Evolutionary conservation across 192 early-diverging fungal species (phyloP).

Genomic region (Entomortierella lignicola): DNA sequence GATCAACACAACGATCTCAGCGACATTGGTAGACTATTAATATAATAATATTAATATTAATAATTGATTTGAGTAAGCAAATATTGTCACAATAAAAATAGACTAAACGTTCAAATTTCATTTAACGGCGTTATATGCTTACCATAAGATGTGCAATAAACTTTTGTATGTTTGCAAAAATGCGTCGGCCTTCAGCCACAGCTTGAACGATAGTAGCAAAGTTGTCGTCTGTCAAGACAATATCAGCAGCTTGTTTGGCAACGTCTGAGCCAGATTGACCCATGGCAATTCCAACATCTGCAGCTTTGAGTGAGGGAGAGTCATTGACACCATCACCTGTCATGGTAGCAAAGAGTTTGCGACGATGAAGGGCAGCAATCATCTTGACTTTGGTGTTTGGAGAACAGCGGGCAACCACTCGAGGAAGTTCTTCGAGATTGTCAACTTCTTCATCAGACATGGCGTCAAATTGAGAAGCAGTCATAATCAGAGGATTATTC

Average conservation of each 20-base stretch:
- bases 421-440: slow-evolving; percentile 81
- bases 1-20: slow-evolving; percentile 81
- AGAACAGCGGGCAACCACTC: slow-evolving; percentile 94
- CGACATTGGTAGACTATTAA: slow-evolving; percentile 70
- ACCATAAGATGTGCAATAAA: slow-evolving; percentile 76
- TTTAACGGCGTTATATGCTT: neutral
- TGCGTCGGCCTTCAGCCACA: slow-evolving; percentile 82
- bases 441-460: slow-evolving; percentile 87
- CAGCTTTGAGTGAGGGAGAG: slow-evolving; percentile 77
- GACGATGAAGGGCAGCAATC: slow-evolving; percentile 89
- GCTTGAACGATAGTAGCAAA: slow-evolving; percentile 86
- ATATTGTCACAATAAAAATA: too few species aligned
- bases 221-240: slow-evolving; percentile 87
- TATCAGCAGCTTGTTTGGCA: slow-evolving; percentile 92
- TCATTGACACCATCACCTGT: slow-evolving; percentile 88
- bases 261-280: slow-evolving; percentile 93
- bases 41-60: neutral
- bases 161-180: slow-evolving; percentile 83
- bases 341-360: slow-evolving; percentile 80
- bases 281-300: slow-evolving; percentile 89
- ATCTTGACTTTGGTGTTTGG: slow-evolving; percentile 98
- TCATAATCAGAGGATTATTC: slow-evolving; percentile 75
- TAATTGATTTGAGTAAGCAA: neutral
- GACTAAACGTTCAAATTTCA: too few species aligned
- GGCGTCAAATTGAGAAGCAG: slow-evolving; percentile 87